Evolutionary conservation across 2,329 filamentous ascomycete species (phyloP).

Genomic region (Harringtonia lauricola): DNA sequence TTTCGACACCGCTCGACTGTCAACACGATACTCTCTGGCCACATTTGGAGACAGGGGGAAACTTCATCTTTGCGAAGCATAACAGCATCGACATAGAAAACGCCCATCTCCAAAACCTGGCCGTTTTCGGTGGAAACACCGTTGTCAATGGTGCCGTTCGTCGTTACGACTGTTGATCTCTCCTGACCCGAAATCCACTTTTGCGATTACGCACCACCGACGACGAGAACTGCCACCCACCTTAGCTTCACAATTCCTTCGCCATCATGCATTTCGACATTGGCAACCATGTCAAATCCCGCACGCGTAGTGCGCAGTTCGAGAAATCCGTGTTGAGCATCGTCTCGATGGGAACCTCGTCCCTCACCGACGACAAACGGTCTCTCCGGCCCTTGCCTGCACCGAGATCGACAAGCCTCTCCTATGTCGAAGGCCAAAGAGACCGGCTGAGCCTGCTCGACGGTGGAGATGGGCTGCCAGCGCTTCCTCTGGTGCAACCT

Average conservation of each 20-base stretch:
- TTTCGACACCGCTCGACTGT: no score
- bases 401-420: slow-evolving; percentile 23
- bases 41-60: no score
- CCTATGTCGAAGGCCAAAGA: slow-evolving; percentile 9
- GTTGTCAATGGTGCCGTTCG: no score
- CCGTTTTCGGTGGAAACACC: no score
- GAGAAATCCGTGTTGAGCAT: slow-evolving; percentile 20
- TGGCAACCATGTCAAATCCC: slow-evolving; percentile 30
- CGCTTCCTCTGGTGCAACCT: slow-evolving; percentile 28
- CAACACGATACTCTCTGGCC: neutral
- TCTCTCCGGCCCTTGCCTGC: slow-evolving; percentile 17
- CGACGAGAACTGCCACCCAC: no score
- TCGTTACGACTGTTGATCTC: no score
- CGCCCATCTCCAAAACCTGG: no score
- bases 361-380: slow-evolving; percentile 10
- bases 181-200: no score
- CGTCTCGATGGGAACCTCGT: slow-evolving; percentile 3
- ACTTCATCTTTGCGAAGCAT: no score
- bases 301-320: slow-evolving; percentile 38
- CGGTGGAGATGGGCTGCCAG: slow-evolving; percentile 33
- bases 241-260: no score
- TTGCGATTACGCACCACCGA: no score
- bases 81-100: no score
- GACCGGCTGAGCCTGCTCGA: slow-evolving; percentile 37
- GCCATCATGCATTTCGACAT: slow-evolving; percentile 28